Conservation (phyloP, 2,329 filamentous ascomycete genomes). For the Nemania serpens region DNA sequence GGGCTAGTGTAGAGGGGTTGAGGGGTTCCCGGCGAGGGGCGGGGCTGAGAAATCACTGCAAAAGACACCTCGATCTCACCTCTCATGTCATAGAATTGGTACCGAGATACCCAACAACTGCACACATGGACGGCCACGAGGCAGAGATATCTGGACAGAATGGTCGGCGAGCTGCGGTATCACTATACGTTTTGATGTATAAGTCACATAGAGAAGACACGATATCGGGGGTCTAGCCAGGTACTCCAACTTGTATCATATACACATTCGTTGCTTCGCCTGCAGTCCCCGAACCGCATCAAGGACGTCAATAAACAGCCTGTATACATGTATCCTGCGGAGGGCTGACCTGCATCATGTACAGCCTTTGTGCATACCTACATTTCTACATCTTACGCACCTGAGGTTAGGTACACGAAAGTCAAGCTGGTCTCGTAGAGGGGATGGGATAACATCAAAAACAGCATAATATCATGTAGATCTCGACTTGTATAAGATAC, state of each 20-base stretch:
- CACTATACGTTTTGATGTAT: not conserved
- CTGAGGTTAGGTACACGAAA: not conserved
- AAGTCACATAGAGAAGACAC: not conserved
- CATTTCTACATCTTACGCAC: not conserved
- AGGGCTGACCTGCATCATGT: no score
- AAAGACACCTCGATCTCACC: not conserved
- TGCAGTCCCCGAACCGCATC: not conserved
- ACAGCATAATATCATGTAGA: no score
- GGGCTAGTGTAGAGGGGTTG: slow-evolving; percentile 10
- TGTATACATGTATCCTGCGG: no score
- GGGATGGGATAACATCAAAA: no score
- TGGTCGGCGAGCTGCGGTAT: not conserved
- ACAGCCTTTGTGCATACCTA: not conserved
- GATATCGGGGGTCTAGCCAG: not conserved
- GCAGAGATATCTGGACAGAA: not conserved
- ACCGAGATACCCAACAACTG: slow-evolving; percentile 3
- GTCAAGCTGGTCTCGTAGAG: not conserved
- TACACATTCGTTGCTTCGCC: not conserved
- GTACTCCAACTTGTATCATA: slow-evolving; percentile 5
- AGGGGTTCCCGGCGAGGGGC: not conserved
- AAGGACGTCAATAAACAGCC: not conserved
- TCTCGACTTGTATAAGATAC: no score
- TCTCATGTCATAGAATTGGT: not conserved
- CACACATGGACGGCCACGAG: not conserved
- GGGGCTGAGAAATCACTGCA: slow-evolving; percentile 5